phyloP scores from a whole-genome alignment of 352 stramenopile species.

The Phytopythium oedochilum region DNA sequence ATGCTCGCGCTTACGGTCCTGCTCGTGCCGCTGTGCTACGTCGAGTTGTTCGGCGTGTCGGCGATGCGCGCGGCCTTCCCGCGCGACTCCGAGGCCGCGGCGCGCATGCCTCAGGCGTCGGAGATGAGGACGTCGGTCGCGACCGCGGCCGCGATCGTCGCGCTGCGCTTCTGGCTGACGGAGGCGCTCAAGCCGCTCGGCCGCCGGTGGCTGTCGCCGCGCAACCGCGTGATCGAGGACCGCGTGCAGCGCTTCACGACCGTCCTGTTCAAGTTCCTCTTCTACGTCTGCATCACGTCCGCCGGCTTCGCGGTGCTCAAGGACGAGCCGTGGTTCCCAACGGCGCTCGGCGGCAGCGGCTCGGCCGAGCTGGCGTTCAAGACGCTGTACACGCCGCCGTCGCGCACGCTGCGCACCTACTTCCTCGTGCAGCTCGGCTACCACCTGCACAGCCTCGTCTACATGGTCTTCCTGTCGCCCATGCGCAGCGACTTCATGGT shows the following conservation, averaged over 20 bases:
- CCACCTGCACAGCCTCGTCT: constrained; percentile 48
- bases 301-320: constrained; percentile 38
- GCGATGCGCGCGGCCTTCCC: constrained; percentile 30
- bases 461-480: constrained; percentile 49
- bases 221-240: constrained; percentile 18
- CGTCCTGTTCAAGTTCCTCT: constrained; percentile 36
- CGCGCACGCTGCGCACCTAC: constrained; percentile 32
- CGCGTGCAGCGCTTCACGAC: constrained; percentile 30
- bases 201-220: constrained; percentile 17
- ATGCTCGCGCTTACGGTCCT: constrained; percentile 20
- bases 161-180: constrained; percentile 20
- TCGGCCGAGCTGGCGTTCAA: constrained; percentile 24
- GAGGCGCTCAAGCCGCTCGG: constrained; percentile 20
- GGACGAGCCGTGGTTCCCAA: constrained; percentile 44
- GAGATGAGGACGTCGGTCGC: constrained; percentile 21
- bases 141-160: constrained; percentile 22
- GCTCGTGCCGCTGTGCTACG: constrained; percentile 24
- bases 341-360: constrained; percentile 31
- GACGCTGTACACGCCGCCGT: constrained; percentile 24
- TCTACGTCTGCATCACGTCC: constrained; percentile 25
- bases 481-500: constrained; percentile 62
- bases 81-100: constrained; percentile 9
- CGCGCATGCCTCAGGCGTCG: constrained; percentile 22
- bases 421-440: constrained; percentile 54
- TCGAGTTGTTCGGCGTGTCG: constrained; percentile 25